Percentiles rank a stretch among this genome's conserved stretches.
These are phyloP conservation scores for Lignosus rhinocerotis DNA, from an alignment of 1,284 basidiomycete genomes.

Conservation along the genomic window DNA sequence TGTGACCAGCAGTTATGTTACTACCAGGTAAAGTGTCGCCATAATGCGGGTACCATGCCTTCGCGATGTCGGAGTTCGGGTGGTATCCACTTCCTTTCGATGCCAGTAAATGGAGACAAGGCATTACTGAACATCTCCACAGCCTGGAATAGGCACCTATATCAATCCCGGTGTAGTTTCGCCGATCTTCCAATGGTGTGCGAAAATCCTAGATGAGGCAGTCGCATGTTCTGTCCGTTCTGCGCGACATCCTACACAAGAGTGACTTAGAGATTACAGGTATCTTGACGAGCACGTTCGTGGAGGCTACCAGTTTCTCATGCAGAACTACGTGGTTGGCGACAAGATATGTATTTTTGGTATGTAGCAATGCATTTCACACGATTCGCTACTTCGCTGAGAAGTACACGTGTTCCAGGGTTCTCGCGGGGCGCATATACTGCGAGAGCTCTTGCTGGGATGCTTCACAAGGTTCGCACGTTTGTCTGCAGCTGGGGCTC, in stretches of 20 bases:
- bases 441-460: slow-evolving; percentile 48
- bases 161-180: slow-evolving; percentile 40
- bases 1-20: slow-evolving; percentile 40
- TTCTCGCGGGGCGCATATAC: slow-evolving; percentile 50
- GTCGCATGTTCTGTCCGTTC: slow-evolving; percentile 43
- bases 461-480: slow-evolving; percentile 35
- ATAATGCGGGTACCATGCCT: background rate
- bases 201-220: slow-evolving; percentile 46
- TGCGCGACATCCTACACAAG: background rate
- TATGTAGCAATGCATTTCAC: slow-evolving; percentile 23
- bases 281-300: slow-evolving; percentile 54
- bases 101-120: background rate
- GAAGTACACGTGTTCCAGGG: slow-evolving; percentile 19
- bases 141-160: slow-evolving; percentile 52
- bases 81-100: background rate
- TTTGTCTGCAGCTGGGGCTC: background rate
- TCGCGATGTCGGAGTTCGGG: background rate
- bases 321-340: slow-evolving; percentile 55
- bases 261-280: slow-evolving; percentile 17
- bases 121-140: background rate
- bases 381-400: background rate
- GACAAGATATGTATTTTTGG: slow-evolving; percentile 58
- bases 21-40: slow-evolving; percentile 37
- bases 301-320: slow-evolving; percentile 64
- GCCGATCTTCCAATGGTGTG: slow-evolving; percentile 39